phyloP scores from a whole-genome alignment of 805 yeast genomes.

The Candida namnaoensis region DNA sequence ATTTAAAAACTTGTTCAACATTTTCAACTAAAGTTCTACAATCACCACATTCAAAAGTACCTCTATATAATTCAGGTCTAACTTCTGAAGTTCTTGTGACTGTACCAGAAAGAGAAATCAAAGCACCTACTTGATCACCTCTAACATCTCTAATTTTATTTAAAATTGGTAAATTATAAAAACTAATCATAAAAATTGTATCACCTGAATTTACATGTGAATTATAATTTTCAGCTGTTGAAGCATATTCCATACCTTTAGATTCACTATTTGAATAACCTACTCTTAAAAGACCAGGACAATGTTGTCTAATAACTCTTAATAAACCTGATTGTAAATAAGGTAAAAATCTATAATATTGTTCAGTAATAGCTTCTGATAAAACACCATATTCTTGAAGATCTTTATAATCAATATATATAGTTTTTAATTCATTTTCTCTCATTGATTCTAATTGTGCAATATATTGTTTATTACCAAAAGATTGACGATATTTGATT shows the following conservation, averaged over 20 bases:
- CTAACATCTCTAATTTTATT: constrained; percentile 84
- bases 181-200: constrained; percentile 80
- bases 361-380: constrained; percentile 84
- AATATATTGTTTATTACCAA: constrained; percentile 55
- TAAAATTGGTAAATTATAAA: constrained; percentile 75
- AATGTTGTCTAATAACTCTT: constrained; percentile 62
- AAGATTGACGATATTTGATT: constrained; percentile 25
- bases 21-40: constrained; percentile 82
- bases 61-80: constrained; percentile 85
- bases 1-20: constrained; percentile 87
- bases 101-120: constrained; percentile 84
- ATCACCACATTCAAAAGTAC: constrained; percentile 80
- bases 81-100: constrained; percentile 96
- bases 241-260: constrained; percentile 18
- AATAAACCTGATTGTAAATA: constrained; percentile 69
- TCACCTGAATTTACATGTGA: constrained; percentile 45
- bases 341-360: constrained; percentile 88
- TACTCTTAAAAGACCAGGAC: constrained; percentile 57
- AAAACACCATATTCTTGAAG: constrained; percentile 77
- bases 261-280: constrained; percentile 24
- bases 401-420: constrained; percentile 83
- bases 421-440: constrained; percentile 61
- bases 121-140: constrained; percentile 80
- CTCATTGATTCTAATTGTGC: constrained; percentile 80
- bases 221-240: constrained; percentile 26